Evolutionary conservation across 345 rosid species (phyloP).

Genomic region (Geranium rotundifolium): DNA sequence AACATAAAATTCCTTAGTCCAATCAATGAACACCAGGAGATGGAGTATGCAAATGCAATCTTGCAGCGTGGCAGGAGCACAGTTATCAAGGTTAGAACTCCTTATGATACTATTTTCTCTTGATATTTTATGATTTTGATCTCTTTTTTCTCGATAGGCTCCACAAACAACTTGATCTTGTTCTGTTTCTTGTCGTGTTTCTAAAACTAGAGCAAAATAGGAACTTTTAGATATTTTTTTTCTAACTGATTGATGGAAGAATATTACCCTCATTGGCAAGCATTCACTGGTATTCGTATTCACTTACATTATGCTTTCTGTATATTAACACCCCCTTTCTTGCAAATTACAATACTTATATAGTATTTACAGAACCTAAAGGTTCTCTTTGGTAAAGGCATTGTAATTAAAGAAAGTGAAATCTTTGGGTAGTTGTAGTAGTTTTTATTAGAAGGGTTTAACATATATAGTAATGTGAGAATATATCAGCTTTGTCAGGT

Average conservation of each 20-base stretch:
- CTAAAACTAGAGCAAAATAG: not conserved
- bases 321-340: too few relatives aligned
- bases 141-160: not conserved
- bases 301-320: not conserved
- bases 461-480: not conserved
- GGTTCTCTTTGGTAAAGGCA: too few relatives aligned
- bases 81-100: not conserved
- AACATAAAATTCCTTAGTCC: too few relatives aligned
- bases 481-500: not conserved
- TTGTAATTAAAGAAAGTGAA: not conserved
- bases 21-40: too few relatives aligned
- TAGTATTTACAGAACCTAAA: not conserved
- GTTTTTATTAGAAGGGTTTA: not conserved
- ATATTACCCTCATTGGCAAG: not conserved
- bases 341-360: not conserved
- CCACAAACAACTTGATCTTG: not conserved
- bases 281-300: not conserved
- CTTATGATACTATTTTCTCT: not conserved
- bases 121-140: not conserved
- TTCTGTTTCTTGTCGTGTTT: not conserved
- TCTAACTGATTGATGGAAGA: not conserved
- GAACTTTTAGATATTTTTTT: not conserved
- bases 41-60: not conserved
- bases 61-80: not conserved
- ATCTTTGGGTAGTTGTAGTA: not conserved